Evolutionary conservation across 441 rosid genomes (phyloP).

Genomic region (Gossypium aridum): DNA sequence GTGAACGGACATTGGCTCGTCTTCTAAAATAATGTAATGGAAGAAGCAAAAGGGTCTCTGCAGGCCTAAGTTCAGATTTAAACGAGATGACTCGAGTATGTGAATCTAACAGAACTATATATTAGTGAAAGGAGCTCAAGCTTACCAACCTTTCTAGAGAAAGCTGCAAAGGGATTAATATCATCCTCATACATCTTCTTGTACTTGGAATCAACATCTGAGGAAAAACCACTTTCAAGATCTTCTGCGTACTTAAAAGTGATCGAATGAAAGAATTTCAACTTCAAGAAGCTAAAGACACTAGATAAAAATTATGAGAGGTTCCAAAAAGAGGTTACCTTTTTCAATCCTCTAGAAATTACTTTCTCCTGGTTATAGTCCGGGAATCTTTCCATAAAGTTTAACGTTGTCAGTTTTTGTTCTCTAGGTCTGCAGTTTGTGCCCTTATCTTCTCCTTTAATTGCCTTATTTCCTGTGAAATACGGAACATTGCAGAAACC

Average conservation of each 20-base stretch:
- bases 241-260: constrained; percentile 66
- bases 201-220: constrained; percentile 96
- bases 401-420: constrained; percentile 94
- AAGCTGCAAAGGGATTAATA: constrained; percentile 98
- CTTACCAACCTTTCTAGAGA: constrained; percentile 78
- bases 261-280: constrained; percentile 6
- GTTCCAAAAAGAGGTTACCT: constrained; percentile 36
- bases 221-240: constrained; percentile 88
- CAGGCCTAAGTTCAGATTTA: background rate
- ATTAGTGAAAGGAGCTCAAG: background rate
- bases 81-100: background rate
- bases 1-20: background rate
- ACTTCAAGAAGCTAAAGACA: constrained; percentile 13
- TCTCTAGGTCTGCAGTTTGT: constrained; percentile 69
- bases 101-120: background rate
- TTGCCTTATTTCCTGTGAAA: constrained; percentile 73
- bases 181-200: constrained; percentile 97
- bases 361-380: constrained; percentile 94
- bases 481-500: constrained; percentile 2
- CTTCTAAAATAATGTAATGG: background rate
- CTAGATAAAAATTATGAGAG: background rate
- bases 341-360: constrained; percentile 85
- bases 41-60: background rate
- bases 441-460: constrained; percentile 82
- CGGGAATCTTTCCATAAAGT: constrained; percentile 89